Evolutionary conservation across 306 rosid genomes (phyloP).

Genomic region (Citrullus mucosospermus): DNA sequence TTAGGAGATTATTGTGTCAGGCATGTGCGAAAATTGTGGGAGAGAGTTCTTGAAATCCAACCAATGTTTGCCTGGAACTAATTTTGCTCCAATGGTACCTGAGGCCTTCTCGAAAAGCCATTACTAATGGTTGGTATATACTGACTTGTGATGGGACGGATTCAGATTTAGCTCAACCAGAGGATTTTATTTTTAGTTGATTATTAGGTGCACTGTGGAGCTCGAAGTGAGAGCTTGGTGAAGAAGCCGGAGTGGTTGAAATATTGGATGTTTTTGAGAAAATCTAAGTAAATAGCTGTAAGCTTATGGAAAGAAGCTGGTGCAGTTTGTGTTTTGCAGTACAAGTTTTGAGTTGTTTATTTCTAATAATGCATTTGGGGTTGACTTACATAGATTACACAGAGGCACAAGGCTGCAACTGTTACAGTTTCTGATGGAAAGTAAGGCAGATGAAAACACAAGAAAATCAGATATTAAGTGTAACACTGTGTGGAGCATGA

Average conservation of each 20-base stretch:
- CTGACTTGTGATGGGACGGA: background rate
- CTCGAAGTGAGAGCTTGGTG: background rate
- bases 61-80: too few relatives aligned
- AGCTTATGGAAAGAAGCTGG: too few relatives aligned
- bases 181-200: background rate
- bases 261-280: too few relatives aligned
- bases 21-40: background rate
- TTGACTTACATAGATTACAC: background rate
- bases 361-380: background rate
- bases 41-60: too few relatives aligned
- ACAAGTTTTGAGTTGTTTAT: too few relatives aligned
- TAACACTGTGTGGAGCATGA: background rate
- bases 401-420: background rate
- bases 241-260: background rate
- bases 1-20: background rate
- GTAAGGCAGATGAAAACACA: background rate
- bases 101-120: too few relatives aligned
- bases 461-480: background rate
- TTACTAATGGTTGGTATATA: background rate
- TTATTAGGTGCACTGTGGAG: too few relatives aligned
- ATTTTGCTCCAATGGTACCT: too few relatives aligned
- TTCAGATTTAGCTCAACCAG: background rate
- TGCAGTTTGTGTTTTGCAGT: too few relatives aligned
- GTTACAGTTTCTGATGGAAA: background rate
- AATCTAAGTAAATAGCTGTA: too few relatives aligned